Conservation (phyloP, 2,329 filamentous ascomycete genomes). For the Penicillium sp. region DNA sequence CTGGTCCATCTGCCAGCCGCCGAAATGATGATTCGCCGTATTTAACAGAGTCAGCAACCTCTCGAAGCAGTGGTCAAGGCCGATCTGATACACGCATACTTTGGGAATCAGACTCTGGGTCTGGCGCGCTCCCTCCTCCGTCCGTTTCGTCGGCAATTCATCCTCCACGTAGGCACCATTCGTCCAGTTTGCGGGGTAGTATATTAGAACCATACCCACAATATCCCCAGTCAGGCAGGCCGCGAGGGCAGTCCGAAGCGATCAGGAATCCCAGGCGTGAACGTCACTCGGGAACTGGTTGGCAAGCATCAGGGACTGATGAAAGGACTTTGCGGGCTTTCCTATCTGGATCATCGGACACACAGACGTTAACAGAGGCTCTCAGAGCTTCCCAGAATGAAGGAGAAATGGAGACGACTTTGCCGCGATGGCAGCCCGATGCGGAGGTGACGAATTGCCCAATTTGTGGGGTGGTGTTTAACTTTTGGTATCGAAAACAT, state of each 20-base stretch:
- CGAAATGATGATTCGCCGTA: not conserved
- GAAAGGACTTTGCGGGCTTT: not conserved
- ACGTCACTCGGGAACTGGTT: not conserved
- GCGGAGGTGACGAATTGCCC: conserved; percentile 78
- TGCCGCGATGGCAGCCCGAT: conserved; percentile 88
- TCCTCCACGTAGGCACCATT: not conserved
- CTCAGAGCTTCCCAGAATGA: not conserved
- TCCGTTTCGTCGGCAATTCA: not conserved
- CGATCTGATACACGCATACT: not conserved
- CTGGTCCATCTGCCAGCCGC: not conserved
- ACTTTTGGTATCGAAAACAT: conserved; percentile 84
- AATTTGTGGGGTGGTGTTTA: conserved; percentile 78
- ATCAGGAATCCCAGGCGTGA: not conserved
- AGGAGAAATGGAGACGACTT: conserved; percentile 4
- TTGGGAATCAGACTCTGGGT: not conserved
- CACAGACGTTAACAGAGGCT: not conserved
- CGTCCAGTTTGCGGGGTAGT: not conserved
- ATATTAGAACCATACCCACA: not conserved
- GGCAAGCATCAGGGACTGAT: not conserved
- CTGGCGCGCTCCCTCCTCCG: not conserved
- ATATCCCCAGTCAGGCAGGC: not conserved
- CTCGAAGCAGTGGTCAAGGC: not conserved
- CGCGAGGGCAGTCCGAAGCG: not conserved
- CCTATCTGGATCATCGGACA: not conserved
- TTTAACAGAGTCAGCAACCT: not conserved